Evolutionary conservation across 768 basidiomycete genomes (phyloP).

Genomic region (Xerocomellus dryophilus): DNA sequence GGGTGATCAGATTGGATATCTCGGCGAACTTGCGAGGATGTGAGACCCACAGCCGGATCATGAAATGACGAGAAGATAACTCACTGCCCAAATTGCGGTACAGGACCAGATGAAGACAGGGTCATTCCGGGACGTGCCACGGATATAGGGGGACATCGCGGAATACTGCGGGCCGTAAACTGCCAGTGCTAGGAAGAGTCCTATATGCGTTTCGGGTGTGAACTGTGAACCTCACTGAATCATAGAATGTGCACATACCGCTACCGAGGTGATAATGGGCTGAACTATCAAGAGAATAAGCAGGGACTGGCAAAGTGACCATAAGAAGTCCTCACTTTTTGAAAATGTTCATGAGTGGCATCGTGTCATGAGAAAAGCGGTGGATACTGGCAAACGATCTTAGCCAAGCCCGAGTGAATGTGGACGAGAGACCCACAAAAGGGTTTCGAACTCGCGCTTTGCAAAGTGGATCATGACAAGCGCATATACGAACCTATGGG

Average conservation of each 20-base stretch:
- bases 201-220: slow-evolving; percentile 28
- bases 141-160: slow-evolving; percentile 57
- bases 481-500: slow-evolving; percentile 58
- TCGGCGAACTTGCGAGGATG: slow-evolving; percentile 64
- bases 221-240: not conserved
- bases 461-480: slow-evolving; percentile 84
- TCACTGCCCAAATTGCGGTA: slow-evolving; percentile 70
- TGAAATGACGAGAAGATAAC: slow-evolving; percentile 30
- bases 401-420: not conserved
- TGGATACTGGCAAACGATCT: slow-evolving; percentile 60
- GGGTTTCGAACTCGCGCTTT: slow-evolving; percentile 90
- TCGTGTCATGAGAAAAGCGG: slow-evolving; percentile 92
- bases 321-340: slow-evolving; percentile 65
- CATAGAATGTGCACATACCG: slow-evolving; percentile 35
- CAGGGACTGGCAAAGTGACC: not conserved
- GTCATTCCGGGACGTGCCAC: slow-evolving; percentile 60
- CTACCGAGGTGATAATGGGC: slow-evolving; percentile 84
- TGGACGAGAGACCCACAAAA: slow-evolving; percentile 58
- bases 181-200: slow-evolving; percentile 74
- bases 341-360: slow-evolving; percentile 84
- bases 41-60: not conserved
- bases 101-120: slow-evolving; percentile 65
- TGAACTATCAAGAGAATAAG: slow-evolving; percentile 51
- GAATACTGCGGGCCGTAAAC: slow-evolving; percentile 82
- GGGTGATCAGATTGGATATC: slow-evolving; percentile 79